Evolutionary conservation across 2,329 filamentous ascomycete genomes (phyloP), one percentile per base, ranked within the genome.

Genomic region (Fusarium humuli): DNA sequence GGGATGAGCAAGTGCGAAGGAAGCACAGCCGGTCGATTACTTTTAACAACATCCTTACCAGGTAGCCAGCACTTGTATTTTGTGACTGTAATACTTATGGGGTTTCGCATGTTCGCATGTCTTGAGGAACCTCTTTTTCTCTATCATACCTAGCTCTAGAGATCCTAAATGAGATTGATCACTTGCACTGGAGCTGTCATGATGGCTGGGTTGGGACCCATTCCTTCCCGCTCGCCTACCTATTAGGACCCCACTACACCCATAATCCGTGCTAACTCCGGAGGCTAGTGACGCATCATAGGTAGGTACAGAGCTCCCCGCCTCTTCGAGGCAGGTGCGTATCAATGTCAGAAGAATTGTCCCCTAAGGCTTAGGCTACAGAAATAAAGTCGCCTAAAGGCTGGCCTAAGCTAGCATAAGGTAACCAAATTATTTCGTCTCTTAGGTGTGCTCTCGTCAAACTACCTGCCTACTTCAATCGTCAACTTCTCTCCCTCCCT

Each of bases 181-280:
- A 37, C 18, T 37, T 34, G 16, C 32, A 30, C 6, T 13, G 11
- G n/a, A 27, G 25, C 7, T 47, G 18, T 20, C 16, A 49, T 32
- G 14, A 49, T 34, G 16, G 30, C 47, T 22, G 20, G 14, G 29
- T 30, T 34, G 10, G 29, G 23, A 53, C 27, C 18, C 40, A 49
- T 27, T 34, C 66, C 53, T 55, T 55, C 56, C 27, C 25, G 42
- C 49, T 42, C 27, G 52, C 66, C 27, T 29, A 29, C 27, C 27
- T 29, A 29, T 48, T 14, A 46, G 45, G 48, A 30, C 75, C 71
- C 75, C 75, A 67, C 74, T 59, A 56, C 46, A 45, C 47, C 69
- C 63, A 53, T 57, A 55, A 42, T 65, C 64, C 54, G 69, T 72
- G 61, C 74, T 76, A 76, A 74, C 73, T 77, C 75, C 72, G 73